Evolutionary conservation across 192 early-diverging fungal genomes (phyloP).

Genomic region (Backusella tuberculispora): DNA sequence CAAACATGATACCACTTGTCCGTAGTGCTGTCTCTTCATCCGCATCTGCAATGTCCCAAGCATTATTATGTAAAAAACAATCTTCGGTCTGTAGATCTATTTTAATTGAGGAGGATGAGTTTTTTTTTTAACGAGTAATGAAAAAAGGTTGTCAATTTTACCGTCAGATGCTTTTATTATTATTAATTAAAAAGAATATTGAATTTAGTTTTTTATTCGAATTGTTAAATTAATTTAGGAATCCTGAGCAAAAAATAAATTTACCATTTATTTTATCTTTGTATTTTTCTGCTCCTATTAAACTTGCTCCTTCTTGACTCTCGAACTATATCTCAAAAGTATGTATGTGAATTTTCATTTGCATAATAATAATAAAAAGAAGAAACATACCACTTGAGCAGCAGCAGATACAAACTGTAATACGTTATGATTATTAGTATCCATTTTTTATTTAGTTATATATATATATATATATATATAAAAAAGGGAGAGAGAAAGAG

Average conservation of each 20-base stretch:
- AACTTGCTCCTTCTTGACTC: conserved; percentile 24
- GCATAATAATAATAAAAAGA: neutral
- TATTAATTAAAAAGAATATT: neutral
- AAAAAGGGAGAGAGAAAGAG: neutral
- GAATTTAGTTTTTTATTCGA: neutral
- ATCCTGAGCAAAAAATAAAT: neutral
- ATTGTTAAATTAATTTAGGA: neutral
- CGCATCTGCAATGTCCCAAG: conserved; percentile 17
- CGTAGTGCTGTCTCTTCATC: neutral
- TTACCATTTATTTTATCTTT: neutral
- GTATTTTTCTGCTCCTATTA: conserved; percentile 24
- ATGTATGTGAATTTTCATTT: neutral
- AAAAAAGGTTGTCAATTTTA: neutral
- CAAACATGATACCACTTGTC: conserved; percentile 13
- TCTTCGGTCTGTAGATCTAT: neutral
- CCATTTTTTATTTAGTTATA: no score
- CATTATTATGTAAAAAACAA: neutral
- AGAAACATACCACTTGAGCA: conserved; percentile 35
- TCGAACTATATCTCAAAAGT: conserved; percentile 23
- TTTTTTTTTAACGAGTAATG: neutral
- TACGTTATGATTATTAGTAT: conserved; percentile 36
- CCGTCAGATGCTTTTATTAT: neutral
- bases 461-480: neutral
- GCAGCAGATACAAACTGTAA: conserved; percentile 45
- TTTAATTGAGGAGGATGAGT: neutral